phyloP scores from a whole-genome alignment of 805 yeast species.

The Ogataea naganishii region DNA sequence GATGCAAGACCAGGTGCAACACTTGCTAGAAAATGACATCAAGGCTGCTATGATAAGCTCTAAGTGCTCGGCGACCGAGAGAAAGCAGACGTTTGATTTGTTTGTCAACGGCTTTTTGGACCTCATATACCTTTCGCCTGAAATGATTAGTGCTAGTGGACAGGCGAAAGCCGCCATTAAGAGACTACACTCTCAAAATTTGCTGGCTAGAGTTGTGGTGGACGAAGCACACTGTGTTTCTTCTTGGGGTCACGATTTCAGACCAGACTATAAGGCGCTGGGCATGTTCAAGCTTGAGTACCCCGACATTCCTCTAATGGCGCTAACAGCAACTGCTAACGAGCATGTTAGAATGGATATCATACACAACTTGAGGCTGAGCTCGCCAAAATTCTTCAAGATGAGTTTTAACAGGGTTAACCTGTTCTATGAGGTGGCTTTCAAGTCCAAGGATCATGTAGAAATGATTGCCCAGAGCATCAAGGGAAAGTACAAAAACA shows the following conservation, averaged over 20 bases:
- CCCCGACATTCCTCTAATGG: constrained; percentile 86
- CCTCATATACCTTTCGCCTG: constrained; percentile 86
- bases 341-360: constrained; percentile 84
- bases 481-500: constrained; percentile 36
- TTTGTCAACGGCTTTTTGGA: constrained; percentile 63
- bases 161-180: constrained; percentile 59
- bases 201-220: constrained; percentile 79
- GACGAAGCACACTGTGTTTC: constrained; percentile 99
- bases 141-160: constrained; percentile 75
- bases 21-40: constrained; percentile 56
- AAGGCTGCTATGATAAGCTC: constrained; percentile 87
- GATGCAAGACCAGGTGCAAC: constrained; percentile 96
- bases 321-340: constrained; percentile 95
- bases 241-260: constrained; percentile 97
- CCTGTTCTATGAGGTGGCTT: constrained; percentile 66
- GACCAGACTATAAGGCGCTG: constrained; percentile 89
- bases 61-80: constrained; percentile 53
- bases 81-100: constrained; percentile 49
- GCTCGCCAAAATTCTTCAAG: constrained; percentile 55
- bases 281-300: constrained; percentile 62
- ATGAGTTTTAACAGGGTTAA: constrained; percentile 92
- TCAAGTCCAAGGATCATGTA: constrained; percentile 48
- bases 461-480: constrained; percentile 56
- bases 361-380: constrained; percentile 62
- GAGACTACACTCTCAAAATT: constrained; percentile 41